These are phyloP conservation scores for Thelonectria blattea DNA, from an alignment of 2,329 filamentous ascomycete species.

Conservation along the genomic window DNA sequence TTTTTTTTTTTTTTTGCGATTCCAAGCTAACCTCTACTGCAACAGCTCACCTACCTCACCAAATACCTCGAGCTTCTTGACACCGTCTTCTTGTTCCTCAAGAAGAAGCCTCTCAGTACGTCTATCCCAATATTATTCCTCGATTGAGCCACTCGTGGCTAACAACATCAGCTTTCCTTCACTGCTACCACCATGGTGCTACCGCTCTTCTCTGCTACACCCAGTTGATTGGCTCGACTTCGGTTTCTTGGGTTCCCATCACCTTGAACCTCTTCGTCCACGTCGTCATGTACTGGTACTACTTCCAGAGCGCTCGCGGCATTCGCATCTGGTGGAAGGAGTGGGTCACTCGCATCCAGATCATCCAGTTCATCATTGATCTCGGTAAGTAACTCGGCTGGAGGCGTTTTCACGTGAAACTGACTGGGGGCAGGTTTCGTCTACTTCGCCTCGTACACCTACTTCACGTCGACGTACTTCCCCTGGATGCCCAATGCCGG, in stretches of 20 bases:
- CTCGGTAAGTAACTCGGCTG: constrained; percentile 68
- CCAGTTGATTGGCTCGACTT: constrained; percentile 89
- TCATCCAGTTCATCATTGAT: constrained; percentile 96
- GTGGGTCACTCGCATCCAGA: constrained; percentile 97
- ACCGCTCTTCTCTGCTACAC: constrained; percentile 98
- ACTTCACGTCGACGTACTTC: constrained; percentile 94
- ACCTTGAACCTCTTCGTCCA: constrained; percentile 91
- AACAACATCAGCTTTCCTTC: constrained; percentile 77
- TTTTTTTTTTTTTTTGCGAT: no score
- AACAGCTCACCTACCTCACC: constrained; percentile 93
- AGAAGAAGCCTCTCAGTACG: constrained; percentile 92
- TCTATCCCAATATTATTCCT: neutral
- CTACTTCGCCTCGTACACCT: constrained; percentile 99
- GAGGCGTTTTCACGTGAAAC: constrained; percentile 2
- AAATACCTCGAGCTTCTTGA: constrained; percentile 97
- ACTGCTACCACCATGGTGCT: constrained; percentile 98
- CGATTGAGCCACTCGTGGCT: constrained; percentile 33
- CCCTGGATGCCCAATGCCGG: constrained; percentile 82
- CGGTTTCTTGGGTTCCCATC: constrained; percentile 95
- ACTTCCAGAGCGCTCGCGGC: constrained; percentile 97
- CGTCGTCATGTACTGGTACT: constrained; percentile 99
- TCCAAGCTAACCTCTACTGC: constrained; percentile 21
- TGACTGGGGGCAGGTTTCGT: constrained; percentile 73
- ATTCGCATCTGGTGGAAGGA: constrained; percentile 99
- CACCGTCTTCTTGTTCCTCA: constrained; percentile 95